These are phyloP conservation scores for Anisodus acutangulus DNA, from an alignment of 257 asterid species.

Conservation along the genomic window DNA sequence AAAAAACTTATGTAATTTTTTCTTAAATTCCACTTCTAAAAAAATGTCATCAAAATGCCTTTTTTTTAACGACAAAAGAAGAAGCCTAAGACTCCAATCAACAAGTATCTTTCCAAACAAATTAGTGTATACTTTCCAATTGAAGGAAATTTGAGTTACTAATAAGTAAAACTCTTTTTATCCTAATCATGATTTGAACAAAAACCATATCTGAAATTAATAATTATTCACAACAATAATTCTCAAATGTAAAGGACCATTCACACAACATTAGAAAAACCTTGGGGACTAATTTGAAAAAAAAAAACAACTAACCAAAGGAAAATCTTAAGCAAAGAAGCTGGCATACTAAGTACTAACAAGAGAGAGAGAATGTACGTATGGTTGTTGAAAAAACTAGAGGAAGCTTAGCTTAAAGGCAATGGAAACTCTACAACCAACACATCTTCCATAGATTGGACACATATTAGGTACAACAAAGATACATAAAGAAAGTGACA, in stretches of 20 bases:
- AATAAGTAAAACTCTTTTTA: neutral
- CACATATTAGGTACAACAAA: slow-evolving; percentile 57
- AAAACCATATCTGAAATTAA: neutral
- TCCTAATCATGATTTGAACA: slow-evolving; percentile 5
- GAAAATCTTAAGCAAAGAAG: slow-evolving; percentile 28
- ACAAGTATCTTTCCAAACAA: too few species aligned
- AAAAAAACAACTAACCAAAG: slow-evolving; percentile 16
- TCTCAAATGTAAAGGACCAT: neutral
- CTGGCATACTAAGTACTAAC: slow-evolving; percentile 26
- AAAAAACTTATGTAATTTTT: too few species aligned
- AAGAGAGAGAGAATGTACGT: slow-evolving; percentile 39
- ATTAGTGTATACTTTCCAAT: neutral
- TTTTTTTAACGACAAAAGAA: too few species aligned
- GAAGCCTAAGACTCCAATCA: too few species aligned
- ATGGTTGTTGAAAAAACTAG: slow-evolving; percentile 52
- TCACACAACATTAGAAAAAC: slow-evolving; percentile 4
- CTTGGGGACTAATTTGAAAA: neutral
- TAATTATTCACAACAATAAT: neutral
- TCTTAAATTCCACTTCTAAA: too few species aligned
- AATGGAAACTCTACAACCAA: slow-evolving; percentile 92
- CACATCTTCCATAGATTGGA: slow-evolving; percentile 44
- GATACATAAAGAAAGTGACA: slow-evolving; percentile 44
- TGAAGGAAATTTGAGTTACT: neutral
- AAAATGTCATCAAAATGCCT: too few species aligned
- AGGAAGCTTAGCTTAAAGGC: slow-evolving; percentile 75